These are phyloP conservation scores for Fusarium subtropicale DNA, from an alignment of 2,329 filamentous ascomycete genomes.

Conservation along the genomic window DNA sequence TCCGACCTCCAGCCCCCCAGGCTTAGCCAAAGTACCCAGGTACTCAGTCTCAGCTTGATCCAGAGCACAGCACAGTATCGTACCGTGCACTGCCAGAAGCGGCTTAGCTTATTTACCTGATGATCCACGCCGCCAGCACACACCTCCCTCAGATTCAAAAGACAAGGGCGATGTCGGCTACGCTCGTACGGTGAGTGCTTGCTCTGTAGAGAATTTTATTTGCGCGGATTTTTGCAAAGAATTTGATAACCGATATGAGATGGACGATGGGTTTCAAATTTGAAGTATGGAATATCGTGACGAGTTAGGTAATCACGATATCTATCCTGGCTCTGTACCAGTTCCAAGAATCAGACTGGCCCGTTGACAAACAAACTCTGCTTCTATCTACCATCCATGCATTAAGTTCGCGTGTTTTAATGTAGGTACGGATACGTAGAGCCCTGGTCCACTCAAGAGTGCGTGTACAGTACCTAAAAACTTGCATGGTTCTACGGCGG, in stretches of 20 bases:
- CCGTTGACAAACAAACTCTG: not conserved
- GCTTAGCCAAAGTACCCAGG: slow-evolving; percentile 5
- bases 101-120: slow-evolving; percentile 21
- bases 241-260: not conserved
- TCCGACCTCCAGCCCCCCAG: not conserved
- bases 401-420: slow-evolving; percentile 11
- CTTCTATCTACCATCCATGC: slow-evolving; percentile 1
- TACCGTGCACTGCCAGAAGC: slow-evolving; percentile 21
- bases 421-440: slow-evolving; percentile 12
- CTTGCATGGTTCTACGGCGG: slow-evolving; percentile 5
- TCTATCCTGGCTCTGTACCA: not conserved
- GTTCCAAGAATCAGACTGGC: not conserved
- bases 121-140: slow-evolving; percentile 30
- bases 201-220: not conserved
- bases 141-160: slow-evolving; percentile 19
- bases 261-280: not conserved
- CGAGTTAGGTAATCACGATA: not conserved
- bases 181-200: slow-evolving; percentile 21
- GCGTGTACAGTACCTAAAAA: slow-evolving; percentile 1
- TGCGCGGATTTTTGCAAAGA: not conserved
- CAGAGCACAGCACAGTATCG: slow-evolving; percentile 30
- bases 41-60: slow-evolving; percentile 30
- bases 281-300: not conserved
- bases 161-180: slow-evolving; percentile 34
- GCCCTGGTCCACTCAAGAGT: not conserved